phyloP scores from a whole-genome alignment of 2,329 filamentous ascomycete species.

The Colletotrichum sp. region DNA sequence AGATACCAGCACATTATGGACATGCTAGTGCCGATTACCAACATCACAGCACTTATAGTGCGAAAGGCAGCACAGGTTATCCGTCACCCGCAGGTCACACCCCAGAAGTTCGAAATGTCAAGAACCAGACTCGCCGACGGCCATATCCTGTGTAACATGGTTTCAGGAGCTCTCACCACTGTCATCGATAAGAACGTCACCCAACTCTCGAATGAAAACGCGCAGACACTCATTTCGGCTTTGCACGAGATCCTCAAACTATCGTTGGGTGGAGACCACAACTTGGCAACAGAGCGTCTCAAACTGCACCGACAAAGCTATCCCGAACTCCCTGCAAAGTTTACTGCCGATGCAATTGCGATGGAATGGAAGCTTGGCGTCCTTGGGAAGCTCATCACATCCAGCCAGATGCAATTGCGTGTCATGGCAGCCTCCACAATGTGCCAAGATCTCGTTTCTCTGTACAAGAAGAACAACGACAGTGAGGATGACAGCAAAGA shows the following conservation, averaged over 20 bases:
- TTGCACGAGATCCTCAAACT: conserved; percentile 50
- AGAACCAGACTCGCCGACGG: conserved; percentile 42
- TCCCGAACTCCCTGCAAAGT: conserved; percentile 41
- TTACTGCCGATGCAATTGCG: conserved; percentile 55
- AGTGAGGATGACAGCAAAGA: conserved; percentile 38
- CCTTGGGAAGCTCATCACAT: conserved; percentile 75
- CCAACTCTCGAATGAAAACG: conserved; percentile 51
- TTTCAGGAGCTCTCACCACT: conserved; percentile 45
- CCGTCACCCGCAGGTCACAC: conserved; percentile 4
- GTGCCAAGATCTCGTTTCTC: conserved; percentile 69
- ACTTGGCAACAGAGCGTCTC: conserved; percentile 37
- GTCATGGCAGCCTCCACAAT: conserved; percentile 79
- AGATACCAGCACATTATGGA: conserved; percentile 53
- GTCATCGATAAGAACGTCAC: conserved; percentile 63
- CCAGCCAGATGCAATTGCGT: conserved; percentile 88
- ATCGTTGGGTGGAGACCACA: conserved; percentile 41
- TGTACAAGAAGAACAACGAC: conserved; percentile 67
- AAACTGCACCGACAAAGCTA: conserved; percentile 34
- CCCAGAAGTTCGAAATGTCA: conserved; percentile 26
- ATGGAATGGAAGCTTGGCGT: conserved; percentile 74
- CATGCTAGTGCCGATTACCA: conserved; percentile 40
- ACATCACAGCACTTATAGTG: conserved; percentile 37
- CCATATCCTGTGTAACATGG: conserved; percentile 46
- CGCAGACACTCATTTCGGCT: conserved; percentile 39
- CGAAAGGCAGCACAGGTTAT: conserved; percentile 29